Percentiles rank a stretch among this genome's conserved stretches.
Conservation (phyloP, 495 filamentous ascomycete genomes). For the Apodospora peruviana region DNA sequence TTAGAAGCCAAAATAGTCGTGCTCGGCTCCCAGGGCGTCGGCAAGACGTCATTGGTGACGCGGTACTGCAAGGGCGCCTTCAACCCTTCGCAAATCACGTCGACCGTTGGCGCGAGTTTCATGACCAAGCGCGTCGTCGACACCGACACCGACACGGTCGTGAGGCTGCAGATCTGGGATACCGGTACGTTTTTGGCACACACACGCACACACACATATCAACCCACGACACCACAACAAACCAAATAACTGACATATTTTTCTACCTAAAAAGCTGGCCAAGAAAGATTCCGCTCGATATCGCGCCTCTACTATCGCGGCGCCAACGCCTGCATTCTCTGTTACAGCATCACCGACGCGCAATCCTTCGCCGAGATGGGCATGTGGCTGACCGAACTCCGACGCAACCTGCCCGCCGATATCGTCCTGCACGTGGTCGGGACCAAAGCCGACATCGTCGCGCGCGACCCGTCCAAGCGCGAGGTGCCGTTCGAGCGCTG, state of each 20-base stretch:
- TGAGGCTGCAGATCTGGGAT: slow-evolving; percentile 89
- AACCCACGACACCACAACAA: no score
- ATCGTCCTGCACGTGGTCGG: slow-evolving; percentile 95
- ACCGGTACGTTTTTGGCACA: slow-evolving; percentile 45
- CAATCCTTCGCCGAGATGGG: slow-evolving; percentile 90
- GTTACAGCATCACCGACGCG: slow-evolving; percentile 88
- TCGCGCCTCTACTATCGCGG: slow-evolving; percentile 92
- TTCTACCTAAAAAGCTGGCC: slow-evolving; percentile 56
- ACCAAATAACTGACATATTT: neutral
- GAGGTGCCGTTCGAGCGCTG: slow-evolving; percentile 90
- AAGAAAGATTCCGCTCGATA: slow-evolving; percentile 91
- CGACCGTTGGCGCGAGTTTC: slow-evolving; percentile 90
- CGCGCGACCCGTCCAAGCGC: slow-evolving; percentile 65
- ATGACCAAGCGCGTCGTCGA: slow-evolving; percentile 89
- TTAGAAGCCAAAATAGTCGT: slow-evolving; percentile 93
- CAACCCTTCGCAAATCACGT: slow-evolving; percentile 59
- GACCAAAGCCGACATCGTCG: slow-evolving; percentile 89
- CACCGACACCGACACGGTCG: slow-evolving; percentile 68
- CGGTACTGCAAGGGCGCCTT: slow-evolving; percentile 81
- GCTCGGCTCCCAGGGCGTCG: slow-evolving; percentile 85
- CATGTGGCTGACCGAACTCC: slow-evolving; percentile 78
- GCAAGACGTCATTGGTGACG: slow-evolving; percentile 88
- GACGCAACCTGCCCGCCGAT: slow-evolving; percentile 61
- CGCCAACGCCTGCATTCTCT: slow-evolving; percentile 89
- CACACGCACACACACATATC: no score